Evolutionary conservation across 106 monocot species (phyloP).

Genomic region (Hemerocallis citrina): DNA sequence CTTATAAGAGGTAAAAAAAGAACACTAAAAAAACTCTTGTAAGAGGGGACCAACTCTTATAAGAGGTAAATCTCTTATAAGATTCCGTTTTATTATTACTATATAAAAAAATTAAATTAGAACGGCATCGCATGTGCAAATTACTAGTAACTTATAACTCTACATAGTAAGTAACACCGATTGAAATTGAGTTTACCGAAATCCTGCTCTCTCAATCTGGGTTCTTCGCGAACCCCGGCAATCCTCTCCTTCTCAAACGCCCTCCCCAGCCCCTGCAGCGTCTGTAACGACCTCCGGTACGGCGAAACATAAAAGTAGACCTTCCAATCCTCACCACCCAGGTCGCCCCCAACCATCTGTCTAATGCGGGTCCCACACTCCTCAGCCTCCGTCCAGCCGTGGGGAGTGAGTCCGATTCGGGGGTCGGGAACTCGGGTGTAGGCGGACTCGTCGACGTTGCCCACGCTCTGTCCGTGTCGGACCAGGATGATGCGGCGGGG

Average conservation of each 20-base stretch:
- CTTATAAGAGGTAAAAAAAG: no score
- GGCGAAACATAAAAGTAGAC: conserved; percentile 96
- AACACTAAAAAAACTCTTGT: no score
- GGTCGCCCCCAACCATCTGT: conserved; percentile 28
- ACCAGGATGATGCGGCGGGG: conserved; percentile 87
- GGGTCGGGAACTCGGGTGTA: conserved; percentile 93
- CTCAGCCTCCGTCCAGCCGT: conserved; percentile 66
- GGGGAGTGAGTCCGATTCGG: conserved; percentile 53
- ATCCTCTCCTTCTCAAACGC: conserved; percentile 67
- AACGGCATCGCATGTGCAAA: no score
- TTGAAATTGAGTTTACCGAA: conserved; percentile 63
- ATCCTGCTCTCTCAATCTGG: conserved; percentile 87
- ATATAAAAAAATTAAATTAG: no score
- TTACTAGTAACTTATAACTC: no score
- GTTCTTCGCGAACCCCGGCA: conserved; percentile 86
- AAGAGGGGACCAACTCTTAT: no score
- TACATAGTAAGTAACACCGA: no score
- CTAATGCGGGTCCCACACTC: conserved; percentile 48
- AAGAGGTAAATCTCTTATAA: no score
- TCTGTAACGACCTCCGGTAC: conserved; percentile 75
- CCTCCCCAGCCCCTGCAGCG: conserved; percentile 62
- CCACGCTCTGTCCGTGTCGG: conserved; percentile 93
- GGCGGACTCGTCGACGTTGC: conserved; percentile 76
- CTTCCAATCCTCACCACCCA: conserved; percentile 67
- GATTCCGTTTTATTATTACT: no score